Evolutionary conservation across 257 asterid species (phyloP).

Genomic region (Scutellaria galericulata): DNA sequence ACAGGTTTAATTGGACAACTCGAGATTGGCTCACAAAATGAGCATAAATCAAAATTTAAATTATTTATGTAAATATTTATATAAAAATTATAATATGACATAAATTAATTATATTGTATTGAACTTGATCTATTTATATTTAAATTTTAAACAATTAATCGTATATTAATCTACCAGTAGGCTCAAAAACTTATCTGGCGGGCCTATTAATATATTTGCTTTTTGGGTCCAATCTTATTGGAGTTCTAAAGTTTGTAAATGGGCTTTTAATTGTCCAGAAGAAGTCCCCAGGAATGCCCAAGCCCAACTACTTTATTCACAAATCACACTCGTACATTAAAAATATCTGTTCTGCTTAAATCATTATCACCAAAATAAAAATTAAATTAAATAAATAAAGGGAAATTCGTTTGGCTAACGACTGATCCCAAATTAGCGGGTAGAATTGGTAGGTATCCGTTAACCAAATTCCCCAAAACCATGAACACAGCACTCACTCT

Average conservation of each 20-base stretch:
- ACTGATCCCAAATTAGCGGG: constrained; percentile 46
- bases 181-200: no score
- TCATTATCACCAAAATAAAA: constrained; percentile 15
- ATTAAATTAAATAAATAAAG: not conserved
- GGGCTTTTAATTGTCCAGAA: not conserved
- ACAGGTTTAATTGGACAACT: no score
- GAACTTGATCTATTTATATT: no score
- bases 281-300: not conserved
- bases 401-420: constrained; percentile 13
- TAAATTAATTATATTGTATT: no score
- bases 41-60: no score
- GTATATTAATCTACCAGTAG: no score
- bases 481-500: constrained; percentile 36
- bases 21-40: no score
- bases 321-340: not conserved
- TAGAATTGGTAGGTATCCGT: constrained; percentile 30
- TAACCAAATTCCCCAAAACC: constrained; percentile 35
- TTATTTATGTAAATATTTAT: no score
- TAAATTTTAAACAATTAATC: no score
- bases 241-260: not conserved
- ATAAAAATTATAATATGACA: no score
- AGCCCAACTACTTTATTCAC: not conserved
- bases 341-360: constrained; percentile 17
- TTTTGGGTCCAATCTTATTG: no score
- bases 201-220: no score